A percentile compares a stretch with the other conserved stretches of the same genome.
phyloP scores from a whole-genome alignment of 768 basidiomycete species.

The Paxillus ammoniavirescens region DNA sequence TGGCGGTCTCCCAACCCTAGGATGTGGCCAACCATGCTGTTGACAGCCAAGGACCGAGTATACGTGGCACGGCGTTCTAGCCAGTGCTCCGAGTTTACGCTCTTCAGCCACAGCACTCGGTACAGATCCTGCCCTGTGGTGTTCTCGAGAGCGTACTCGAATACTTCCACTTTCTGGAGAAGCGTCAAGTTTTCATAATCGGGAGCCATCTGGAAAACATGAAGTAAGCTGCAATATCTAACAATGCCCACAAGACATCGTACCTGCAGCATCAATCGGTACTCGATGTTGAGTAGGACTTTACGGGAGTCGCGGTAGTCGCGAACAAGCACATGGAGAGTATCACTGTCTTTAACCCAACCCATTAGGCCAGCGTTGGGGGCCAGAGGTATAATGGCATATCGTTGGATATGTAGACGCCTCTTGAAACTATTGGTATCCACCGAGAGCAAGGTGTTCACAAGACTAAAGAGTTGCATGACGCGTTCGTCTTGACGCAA shows the following conservation, averaged over 20 bases:
- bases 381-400: constrained; percentile 90
- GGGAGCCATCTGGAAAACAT: constrained; percentile 81
- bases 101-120: constrained; percentile 95
- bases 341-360: constrained; percentile 96
- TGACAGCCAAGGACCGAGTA: constrained; percentile 92
- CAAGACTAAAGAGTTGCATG: constrained; percentile 97
- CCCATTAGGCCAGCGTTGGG: constrained; percentile 93
- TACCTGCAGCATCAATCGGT: constrained; percentile 97
- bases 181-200: constrained; percentile 94
- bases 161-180: constrained; percentile 98
- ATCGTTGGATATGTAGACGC: constrained; percentile 91
- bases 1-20: constrained; percentile 97
- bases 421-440: constrained; percentile 96
- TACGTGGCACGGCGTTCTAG: constrained; percentile 94
- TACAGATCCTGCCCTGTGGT: constrained; percentile 98
- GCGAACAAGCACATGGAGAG: constrained; percentile 92
- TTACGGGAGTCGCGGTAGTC: constrained; percentile 96
- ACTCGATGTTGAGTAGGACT: constrained; percentile 96
- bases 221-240: constrained; percentile 1
- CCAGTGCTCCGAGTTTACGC: constrained; percentile 95
- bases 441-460: constrained; percentile 90
- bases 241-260: constrained; percentile 65
- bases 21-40: constrained; percentile 99
- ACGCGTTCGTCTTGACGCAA: constrained; percentile 98
- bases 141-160: constrained; percentile 97